A percentile compares a stretch with the other conserved stretches of the same genome.
phyloP scores from a whole-genome alignment of 2,329 filamentous ascomycete species.

The Scedosporium boydii region DNA sequence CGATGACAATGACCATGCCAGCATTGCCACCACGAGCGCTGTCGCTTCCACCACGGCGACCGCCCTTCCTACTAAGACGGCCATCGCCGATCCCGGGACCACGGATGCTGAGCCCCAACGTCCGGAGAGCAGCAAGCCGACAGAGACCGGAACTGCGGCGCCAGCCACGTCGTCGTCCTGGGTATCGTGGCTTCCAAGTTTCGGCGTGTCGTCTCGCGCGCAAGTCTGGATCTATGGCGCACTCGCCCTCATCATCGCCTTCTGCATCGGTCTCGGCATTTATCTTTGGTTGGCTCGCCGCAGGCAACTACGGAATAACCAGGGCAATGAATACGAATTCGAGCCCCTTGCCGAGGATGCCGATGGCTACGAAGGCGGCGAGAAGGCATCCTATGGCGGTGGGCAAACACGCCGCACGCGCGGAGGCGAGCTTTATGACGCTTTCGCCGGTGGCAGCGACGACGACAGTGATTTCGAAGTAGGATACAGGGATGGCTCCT shows the following conservation, averaged over 20 bases:
- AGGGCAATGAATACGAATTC: conserved; percentile 83
- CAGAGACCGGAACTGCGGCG: conserved; percentile 15
- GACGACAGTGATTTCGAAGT: conserved; percentile 55
- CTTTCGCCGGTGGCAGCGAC: conserved; percentile 78
- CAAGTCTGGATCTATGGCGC: conserved; percentile 92
- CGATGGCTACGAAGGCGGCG: conserved; percentile 37
- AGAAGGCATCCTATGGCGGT: conserved; percentile 32
- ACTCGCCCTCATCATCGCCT: conserved; percentile 71
- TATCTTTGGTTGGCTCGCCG: conserved; percentile 76
- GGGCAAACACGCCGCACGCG: conserved; percentile 40
- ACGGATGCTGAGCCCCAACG: conserved; percentile 17
- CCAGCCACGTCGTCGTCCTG: conserved; percentile 51
- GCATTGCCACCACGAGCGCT: conserved; percentile 47
- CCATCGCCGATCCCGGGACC: conserved; percentile 19
- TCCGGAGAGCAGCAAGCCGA: conserved; percentile 16
- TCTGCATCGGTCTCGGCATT: conserved; percentile 70
- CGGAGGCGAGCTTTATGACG: conserved; percentile 91
- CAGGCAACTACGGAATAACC: conserved; percentile 62
- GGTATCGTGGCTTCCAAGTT: conserved; percentile 84
- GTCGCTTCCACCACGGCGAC: conserved; percentile 22
- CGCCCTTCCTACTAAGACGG: conserved; percentile 13
- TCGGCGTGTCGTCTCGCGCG: conserved; percentile 77
- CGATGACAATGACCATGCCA: conserved; percentile 75
- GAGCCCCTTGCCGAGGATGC: conserved; percentile 84
- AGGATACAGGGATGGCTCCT: conserved; percentile 29